Conservation (phyloP, 2,329 filamentous ascomycete genomes). For the Diaporthe eres region DNA sequence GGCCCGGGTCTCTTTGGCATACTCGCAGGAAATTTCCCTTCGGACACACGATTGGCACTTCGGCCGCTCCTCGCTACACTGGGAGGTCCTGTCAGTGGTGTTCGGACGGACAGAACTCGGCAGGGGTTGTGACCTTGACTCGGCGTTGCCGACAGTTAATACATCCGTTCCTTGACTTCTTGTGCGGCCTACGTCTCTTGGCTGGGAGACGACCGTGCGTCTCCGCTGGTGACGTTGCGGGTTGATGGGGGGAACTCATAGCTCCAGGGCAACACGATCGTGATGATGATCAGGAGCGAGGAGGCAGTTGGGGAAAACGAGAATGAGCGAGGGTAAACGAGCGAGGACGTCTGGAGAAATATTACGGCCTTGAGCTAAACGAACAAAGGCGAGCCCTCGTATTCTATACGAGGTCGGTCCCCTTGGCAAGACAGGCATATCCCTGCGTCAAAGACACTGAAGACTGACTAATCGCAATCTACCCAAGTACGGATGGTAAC, state of each 20-base stretch:
- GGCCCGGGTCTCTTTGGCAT: not conserved
- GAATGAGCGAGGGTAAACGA: slow-evolving; percentile 5
- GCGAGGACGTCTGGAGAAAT: not conserved
- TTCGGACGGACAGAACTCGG: not conserved
- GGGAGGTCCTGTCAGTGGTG: not conserved
- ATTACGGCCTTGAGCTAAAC: not conserved
- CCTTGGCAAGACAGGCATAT: not conserved
- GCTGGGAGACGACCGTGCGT: not conserved
- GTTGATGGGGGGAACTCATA: not conserved
- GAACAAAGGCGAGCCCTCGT: not conserved
- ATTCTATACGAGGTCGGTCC: not conserved
- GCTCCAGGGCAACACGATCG: not conserved
- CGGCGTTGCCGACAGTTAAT: not conserved
- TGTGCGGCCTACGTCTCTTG: slow-evolving; percentile 1
- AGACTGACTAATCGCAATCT: not conserved
- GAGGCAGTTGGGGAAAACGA: not conserved
- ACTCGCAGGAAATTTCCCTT: not conserved
- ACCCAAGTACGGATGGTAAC: not conserved
- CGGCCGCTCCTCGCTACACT: slow-evolving; percentile 12
- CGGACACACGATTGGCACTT: not conserved
- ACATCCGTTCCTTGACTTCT: not conserved
- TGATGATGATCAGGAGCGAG: not conserved
- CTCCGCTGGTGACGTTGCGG: not conserved
- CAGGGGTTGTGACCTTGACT: not conserved
- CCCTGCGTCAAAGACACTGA: not conserved